phyloP scores from a whole-genome alignment of 805 yeast genomes.

The Pichia phayaonensis region DNA sequence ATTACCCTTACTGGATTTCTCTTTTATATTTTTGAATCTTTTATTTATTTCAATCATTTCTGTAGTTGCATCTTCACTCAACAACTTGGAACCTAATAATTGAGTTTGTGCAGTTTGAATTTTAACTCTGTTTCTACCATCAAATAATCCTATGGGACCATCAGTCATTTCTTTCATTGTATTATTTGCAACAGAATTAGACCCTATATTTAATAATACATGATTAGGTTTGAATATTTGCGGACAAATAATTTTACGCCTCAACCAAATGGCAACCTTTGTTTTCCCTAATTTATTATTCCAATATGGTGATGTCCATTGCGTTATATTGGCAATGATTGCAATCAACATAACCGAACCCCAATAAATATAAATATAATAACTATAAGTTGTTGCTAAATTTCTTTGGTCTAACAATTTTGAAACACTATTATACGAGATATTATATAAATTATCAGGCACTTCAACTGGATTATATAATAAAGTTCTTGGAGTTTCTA shows the following conservation, averaged over 20 bases:
- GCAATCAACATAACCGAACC: constrained; percentile 21
- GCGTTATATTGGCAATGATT: constrained; percentile 20
- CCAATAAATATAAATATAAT: constrained; percentile 28
- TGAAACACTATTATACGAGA: constrained; percentile 23
- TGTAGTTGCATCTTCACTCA: not conserved
- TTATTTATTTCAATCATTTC: not conserved
- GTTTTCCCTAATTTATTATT: constrained; percentile 18
- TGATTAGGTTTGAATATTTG: constrained; percentile 22
- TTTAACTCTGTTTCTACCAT: constrained; percentile 1
- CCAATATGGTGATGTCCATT: constrained; percentile 31
- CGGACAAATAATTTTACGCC: constrained; percentile 28
- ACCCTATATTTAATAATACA: constrained; percentile 1
- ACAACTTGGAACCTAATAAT: not conserved
- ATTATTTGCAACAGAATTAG: not conserved
- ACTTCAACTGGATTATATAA: constrained; percentile 25
- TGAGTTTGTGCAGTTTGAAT: not conserved
- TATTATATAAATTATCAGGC: constrained; percentile 17
- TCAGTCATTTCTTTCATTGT: not conserved
- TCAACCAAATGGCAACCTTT: constrained; percentile 22
- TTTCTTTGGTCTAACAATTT: constrained; percentile 24
- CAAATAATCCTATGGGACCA: constrained; percentile 7
- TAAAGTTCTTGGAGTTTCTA: constrained; percentile 1
- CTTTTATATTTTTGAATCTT: not conserved
- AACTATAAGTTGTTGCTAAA: constrained; percentile 26
- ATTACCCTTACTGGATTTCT: not conserved